phyloP scores from a whole-genome alignment of 1,284 basidiomycete genomes.

The Leccinum laetum region DNA sequence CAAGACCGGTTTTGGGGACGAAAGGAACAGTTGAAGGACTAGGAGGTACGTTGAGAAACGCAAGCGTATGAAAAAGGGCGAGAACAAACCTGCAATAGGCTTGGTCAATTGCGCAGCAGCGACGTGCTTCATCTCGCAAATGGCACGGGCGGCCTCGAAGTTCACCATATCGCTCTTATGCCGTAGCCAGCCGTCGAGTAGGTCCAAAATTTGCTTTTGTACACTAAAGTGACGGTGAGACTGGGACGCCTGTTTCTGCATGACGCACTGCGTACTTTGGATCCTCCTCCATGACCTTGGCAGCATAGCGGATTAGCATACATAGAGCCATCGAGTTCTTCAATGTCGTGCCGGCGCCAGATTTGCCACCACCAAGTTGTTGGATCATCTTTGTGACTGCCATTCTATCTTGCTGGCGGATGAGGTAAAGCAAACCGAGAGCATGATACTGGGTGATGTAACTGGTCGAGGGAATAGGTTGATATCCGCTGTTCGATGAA shows the following conservation, averaged over 20 bases:
- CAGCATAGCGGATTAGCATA: constrained; percentile 98
- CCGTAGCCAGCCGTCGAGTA: constrained; percentile 93
- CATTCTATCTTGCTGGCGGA: constrained; percentile 98
- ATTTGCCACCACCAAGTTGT: constrained; percentile 89
- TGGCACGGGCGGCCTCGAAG: constrained; percentile 96
- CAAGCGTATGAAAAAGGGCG: constrained; percentile 4
- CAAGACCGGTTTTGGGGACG: constrained; percentile 90
- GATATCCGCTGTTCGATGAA: constrained; percentile 61
- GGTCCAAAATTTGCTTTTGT: constrained; percentile 91
- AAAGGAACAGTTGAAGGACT: constrained; percentile 93
- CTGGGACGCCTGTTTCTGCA: background rate
- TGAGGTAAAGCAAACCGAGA: constrained; percentile 91
- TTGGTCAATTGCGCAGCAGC: constrained; percentile 79
- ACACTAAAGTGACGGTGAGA: constrained; percentile 48
- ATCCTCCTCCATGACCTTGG: constrained; percentile 98
- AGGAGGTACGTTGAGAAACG: constrained; percentile 3
- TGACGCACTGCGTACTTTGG: constrained; percentile 71
- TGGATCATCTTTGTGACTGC: constrained; percentile 99
- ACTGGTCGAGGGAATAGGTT: constrained; percentile 84
- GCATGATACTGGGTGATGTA: constrained; percentile 98
- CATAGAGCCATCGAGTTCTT: constrained; percentile 99
- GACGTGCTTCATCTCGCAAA: constrained; percentile 94
- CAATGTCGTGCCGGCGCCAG: constrained; percentile 78
- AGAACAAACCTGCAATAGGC: constrained; percentile 77
- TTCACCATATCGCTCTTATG: constrained; percentile 99